A percentile compares a stretch with the other conserved stretches of the same genome.
These are phyloP conservation scores for Fusarium proliferatum DNA, from an alignment of 2,329 filamentous ascomycete species.

Conservation along the genomic window DNA sequence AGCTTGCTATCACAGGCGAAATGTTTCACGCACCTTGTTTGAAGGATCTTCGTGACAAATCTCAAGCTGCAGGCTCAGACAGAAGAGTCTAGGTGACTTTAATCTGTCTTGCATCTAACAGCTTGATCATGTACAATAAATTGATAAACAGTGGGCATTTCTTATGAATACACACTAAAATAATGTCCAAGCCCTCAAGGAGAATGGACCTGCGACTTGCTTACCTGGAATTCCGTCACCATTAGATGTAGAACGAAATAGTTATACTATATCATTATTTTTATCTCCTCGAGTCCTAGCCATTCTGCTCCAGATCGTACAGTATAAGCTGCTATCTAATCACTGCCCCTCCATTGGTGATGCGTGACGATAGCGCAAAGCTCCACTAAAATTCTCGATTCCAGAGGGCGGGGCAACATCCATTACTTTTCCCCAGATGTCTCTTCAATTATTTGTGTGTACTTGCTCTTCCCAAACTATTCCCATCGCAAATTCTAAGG, in stretches of 20 bases:
- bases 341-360: slow-evolving; percentile 41
- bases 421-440: slow-evolving; percentile 32
- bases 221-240: not conserved
- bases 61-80: slow-evolving; percentile 42
- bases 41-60: slow-evolving; percentile 51
- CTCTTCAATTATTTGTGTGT: slow-evolving; percentile 24
- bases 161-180: not conserved
- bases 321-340: slow-evolving; percentile 35
- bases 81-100: slow-evolving; percentile 41
- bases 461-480: slow-evolving; percentile 13
- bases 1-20: slow-evolving; percentile 53
- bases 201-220: not conserved
- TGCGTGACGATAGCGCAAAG: slow-evolving; percentile 29
- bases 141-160: not conserved
- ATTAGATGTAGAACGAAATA: not conserved
- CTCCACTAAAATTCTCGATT: slow-evolving; percentile 38
- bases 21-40: slow-evolving; percentile 60
- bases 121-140: not conserved
- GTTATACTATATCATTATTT: not conserved
- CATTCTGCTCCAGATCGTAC: not conserved
- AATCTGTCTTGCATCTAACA: not conserved
- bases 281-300: no score
- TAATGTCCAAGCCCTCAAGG: not conserved
- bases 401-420: slow-evolving; percentile 40
- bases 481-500: not conserved